Conservation (phyloP, 2,329 filamentous ascomycete species). For the Cladosporium sp. region DNA sequence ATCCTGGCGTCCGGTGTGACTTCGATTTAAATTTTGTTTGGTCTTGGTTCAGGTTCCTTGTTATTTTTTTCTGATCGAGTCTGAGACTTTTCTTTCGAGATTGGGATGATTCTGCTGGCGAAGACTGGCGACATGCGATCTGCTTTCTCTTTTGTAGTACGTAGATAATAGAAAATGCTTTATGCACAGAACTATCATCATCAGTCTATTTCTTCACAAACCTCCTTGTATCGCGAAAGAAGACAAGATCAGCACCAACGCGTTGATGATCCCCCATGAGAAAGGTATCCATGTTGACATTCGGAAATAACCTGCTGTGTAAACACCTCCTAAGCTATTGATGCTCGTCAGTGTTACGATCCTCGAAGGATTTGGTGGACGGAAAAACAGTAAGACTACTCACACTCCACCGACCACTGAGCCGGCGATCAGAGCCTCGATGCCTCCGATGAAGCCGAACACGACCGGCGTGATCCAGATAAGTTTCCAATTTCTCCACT, state of each 20-base stretch:
- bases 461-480: constrained; percentile 70
- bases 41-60: background rate
- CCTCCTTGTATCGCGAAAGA: constrained; percentile 92
- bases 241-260: constrained; percentile 75
- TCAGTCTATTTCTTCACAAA: constrained; percentile 50
- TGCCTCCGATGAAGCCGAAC: constrained; percentile 66
- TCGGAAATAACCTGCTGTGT: constrained; percentile 74
- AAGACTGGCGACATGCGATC: background rate
- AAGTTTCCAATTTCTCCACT: constrained; percentile 53
- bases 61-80: background rate
- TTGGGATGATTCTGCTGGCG: no score
- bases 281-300: constrained; percentile 96
- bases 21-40: no score
- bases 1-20: background rate
- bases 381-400: constrained; percentile 31
- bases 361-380: background rate
- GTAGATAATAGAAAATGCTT: background rate
- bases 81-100: no score
- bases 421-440: constrained; percentile 75
- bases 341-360: constrained; percentile 14
- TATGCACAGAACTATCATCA: background rate
- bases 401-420: constrained; percentile 77
- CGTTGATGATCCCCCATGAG: constrained; percentile 80
- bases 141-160: background rate
- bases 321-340: constrained; percentile 69